A percentile compares a stretch with the other conserved stretches of the same genome.
Conservation (phyloP, 2,329 filamentous ascomycete species). For the Trichoderma aggressivum region DNA sequence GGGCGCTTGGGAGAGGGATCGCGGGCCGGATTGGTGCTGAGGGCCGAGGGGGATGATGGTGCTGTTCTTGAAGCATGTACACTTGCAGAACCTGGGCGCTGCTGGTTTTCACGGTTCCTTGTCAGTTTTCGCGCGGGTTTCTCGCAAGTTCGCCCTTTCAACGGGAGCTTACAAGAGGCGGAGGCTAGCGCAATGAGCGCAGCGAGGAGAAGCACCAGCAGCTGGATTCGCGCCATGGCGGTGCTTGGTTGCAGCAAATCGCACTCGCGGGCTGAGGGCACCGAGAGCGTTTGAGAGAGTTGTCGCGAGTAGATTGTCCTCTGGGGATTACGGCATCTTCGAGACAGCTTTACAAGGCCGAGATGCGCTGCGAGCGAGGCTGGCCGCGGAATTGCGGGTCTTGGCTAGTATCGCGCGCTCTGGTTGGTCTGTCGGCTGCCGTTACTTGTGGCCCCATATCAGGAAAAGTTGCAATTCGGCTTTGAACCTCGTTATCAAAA, state of each 20-base stretch:
- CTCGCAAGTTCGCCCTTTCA: not conserved
- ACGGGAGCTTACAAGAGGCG: constrained; percentile 41
- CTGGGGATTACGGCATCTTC: not conserved
- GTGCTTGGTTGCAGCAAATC: constrained; percentile 3
- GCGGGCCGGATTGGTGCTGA: constrained; percentile 28
- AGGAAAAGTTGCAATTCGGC: constrained; percentile 22
- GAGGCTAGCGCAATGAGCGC: constrained; percentile 34
- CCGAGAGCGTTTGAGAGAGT: not conserved
- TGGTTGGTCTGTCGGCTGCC: constrained; percentile 26
- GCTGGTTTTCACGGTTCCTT: constrained; percentile 36
- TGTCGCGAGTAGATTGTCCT: not conserved
- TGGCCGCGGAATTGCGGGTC: not conserved
- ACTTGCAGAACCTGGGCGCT: constrained; percentile 65
- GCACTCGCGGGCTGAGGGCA: not conserved
- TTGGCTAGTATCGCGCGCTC: constrained; percentile 23
- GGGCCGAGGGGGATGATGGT: constrained; percentile 62
- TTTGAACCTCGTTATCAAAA: not conserved
- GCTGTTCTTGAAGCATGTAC: constrained; percentile 67
- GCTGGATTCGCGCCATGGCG: constrained; percentile 41
- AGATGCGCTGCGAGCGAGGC: not conserved
- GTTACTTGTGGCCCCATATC: not conserved
- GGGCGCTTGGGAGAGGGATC: constrained; percentile 20
- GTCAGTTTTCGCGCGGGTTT: not conserved
- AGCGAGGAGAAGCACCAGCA: constrained; percentile 37
- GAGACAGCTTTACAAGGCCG: not conserved